These are phyloP conservation scores for Simplicillium sp. DNA, from an alignment of 2,329 filamentous ascomycete genomes.

Conservation along the genomic window DNA sequence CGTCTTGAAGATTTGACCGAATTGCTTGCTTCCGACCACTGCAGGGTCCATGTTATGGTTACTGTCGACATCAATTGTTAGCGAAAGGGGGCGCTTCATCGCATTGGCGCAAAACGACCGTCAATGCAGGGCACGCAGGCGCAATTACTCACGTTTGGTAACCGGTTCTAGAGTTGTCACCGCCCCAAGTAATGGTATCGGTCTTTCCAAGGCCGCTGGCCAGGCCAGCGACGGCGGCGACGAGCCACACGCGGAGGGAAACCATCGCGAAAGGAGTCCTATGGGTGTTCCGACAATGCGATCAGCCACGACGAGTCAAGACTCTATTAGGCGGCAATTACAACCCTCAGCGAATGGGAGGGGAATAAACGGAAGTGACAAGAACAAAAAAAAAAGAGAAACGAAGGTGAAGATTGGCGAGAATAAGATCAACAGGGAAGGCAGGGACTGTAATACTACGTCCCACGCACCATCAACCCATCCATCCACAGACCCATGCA, in stretches of 20 bases:
- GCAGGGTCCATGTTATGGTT: constrained; percentile 57
- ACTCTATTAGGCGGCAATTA: not conserved
- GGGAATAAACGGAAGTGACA: not conserved
- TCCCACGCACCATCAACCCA: no score
- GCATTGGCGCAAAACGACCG: not conserved
- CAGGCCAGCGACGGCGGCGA: constrained; percentile 22
- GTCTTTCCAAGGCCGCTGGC: constrained; percentile 29
- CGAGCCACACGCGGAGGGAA: constrained; percentile 15
- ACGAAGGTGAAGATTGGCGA: not conserved
- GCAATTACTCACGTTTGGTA: constrained; percentile 37
- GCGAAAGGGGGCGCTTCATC: not conserved
- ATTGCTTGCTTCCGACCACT: constrained; percentile 43
- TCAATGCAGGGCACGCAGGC: not conserved
- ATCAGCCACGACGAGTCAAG: constrained; percentile 1
- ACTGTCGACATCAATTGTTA: constrained; percentile 9
- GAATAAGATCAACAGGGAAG: no score
- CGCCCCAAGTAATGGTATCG: constrained; percentile 51
- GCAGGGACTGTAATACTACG: no score
- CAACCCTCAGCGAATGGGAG: not conserved
- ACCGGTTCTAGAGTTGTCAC: constrained; percentile 42
- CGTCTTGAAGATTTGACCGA: constrained; percentile 45
- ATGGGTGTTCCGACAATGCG: not conserved
- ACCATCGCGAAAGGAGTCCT: constrained; percentile 12
- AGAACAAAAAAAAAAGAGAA: not conserved
- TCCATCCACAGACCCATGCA: no score